Conservation (phyloP, 129 eudicot species). For the Solidago caesia region DNA sequence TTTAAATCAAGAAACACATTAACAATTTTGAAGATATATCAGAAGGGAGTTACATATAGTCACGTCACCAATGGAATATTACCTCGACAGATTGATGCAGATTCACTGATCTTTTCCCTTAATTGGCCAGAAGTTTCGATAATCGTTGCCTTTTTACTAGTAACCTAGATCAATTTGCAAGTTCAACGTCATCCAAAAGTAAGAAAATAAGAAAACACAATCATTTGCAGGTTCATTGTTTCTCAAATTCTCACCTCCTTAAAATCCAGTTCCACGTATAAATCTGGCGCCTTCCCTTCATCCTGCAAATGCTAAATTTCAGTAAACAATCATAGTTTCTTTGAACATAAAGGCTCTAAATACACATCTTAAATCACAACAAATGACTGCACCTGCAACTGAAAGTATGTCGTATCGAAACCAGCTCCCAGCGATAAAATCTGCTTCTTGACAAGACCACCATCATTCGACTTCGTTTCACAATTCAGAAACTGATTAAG, state of each 20-base stretch:
- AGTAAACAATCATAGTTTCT: neutral
- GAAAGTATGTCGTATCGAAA: constrained; percentile 94
- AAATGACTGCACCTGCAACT: constrained; percentile 69
- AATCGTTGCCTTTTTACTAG: constrained; percentile 82
- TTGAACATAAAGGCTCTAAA: neutral
- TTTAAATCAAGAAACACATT: constrained; percentile 9
- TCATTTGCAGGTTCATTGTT: neutral
- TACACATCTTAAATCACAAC: constrained; percentile 8
- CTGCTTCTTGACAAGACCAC: constrained; percentile 65
- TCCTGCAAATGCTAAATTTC: constrained; percentile 51
- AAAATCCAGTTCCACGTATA: constrained; percentile 90
- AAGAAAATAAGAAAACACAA: neutral
- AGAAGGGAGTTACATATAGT: constrained; percentile 8
- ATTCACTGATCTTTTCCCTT: constrained; percentile 68
- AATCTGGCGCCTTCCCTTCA: constrained; percentile 91
- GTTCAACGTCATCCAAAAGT: neutral
- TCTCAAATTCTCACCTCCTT: constrained; percentile 61
- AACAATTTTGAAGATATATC: constrained; percentile 1
- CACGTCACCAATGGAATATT: constrained; percentile 21
- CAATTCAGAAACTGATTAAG: constrained; percentile 65
- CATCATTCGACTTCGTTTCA: constrained; percentile 41
- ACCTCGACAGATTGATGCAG: constrained; percentile 79
- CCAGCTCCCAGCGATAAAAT: constrained; percentile 95
- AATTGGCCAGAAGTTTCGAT: constrained; percentile 63
- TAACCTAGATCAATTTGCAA: constrained; percentile 50